Evolutionary conservation across 805 yeast genomes (phyloP), one percentile per base, ranked within the genome.

Genomic region (Myxozyma neglecta): DNA sequence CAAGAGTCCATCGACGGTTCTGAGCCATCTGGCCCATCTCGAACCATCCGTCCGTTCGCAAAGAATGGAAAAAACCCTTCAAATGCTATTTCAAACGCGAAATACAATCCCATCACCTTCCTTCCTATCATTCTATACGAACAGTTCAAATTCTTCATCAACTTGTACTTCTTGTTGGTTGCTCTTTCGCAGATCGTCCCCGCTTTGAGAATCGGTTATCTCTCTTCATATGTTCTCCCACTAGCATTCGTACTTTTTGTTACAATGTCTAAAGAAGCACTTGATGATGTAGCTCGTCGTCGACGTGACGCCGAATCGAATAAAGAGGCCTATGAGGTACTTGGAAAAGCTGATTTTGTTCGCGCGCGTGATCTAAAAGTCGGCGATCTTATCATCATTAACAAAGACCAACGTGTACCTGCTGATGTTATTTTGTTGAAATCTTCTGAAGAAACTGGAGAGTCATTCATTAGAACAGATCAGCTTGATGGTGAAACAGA

Each of bases 401-500:
- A 87, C 68, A 93, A 92, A 69, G 96, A 88, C 70, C 85, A 83
- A 60, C 83, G 99, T 57, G 83, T 94, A 1, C 99, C 99, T 0
- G 98, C 99, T 0, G 99, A 94, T 74, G 81, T 91, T 85, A 77
- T 94, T 7, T 75, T 94, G 34, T 76, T 94, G 48, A 96, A 90
- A 71, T 86, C 97, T 0, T 85, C 90, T 59, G 97, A 90, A 71
- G 75, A 78, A 2, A 72, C 80, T 1, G 97, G 97, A 7, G 99
- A 94, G 71, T 82, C 92, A 1, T 94, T 96, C 70, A 89, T 94
- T 66, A 89, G 96, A 70, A 94, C 99, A 0, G 99, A 94, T 77
- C 99, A 94, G 76, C 79, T 94, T 54, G 99, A 94, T 74, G 99
- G 99, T 72, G 99, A 94, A 74, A 94, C 99, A 6, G 99, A 94